Evolutionary conservation across 2,329 filamentous ascomycete species (phyloP), one percentile per base, ranked within the genome.

Genomic region (Herpotrichia juniperi): DNA sequence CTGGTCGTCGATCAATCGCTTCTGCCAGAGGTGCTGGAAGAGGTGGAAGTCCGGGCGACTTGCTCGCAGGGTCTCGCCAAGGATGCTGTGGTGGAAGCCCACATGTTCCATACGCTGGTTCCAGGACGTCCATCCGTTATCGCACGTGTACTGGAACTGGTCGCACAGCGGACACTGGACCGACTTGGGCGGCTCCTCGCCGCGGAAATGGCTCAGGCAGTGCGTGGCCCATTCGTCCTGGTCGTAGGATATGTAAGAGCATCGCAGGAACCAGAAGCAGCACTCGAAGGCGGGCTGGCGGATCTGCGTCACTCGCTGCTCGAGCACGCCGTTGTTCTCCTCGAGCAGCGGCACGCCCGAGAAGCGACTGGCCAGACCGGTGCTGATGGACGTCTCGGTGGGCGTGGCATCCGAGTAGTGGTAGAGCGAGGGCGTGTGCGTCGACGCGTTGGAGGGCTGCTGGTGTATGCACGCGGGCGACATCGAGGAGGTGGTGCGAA

Each of bases 191-290:
- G 70, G 71, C 22, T 66, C 56, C 42, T 70, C 57, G 46, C 66
- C 64, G n/a, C 60, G 60, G 51, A 72, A 72, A 54, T 74, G 71
- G n/a, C 51, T 49, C 2, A 66, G 47, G 51, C 67, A 71, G 56
- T 74, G 71, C 3, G 45, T 59, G 14, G 55, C 46, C 71, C 71
- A 74, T 16, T 70, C 63, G 2, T 64, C 57, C 22, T 42, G 24
- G 53, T 61, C 48, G 31, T 22, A 16, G 1, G 60, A 63, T 24
- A 62, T 40, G 58, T 65, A 66, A 4, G 12, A 16, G 56, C 71
- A 74, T 46, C 51, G 57, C 7, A 74, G 57, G 55, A 72, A 74
- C 66, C 62, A 65, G 51, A 74, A 73, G 2, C 60, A 57, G 47
- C 71, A 74, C 40, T 71, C 67, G 45, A 61, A 71, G 1, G 59